These are phyloP conservation scores for Monascus ruber DNA, from an alignment of 2,329 filamentous ascomycete genomes.

Conservation along the genomic window DNA sequence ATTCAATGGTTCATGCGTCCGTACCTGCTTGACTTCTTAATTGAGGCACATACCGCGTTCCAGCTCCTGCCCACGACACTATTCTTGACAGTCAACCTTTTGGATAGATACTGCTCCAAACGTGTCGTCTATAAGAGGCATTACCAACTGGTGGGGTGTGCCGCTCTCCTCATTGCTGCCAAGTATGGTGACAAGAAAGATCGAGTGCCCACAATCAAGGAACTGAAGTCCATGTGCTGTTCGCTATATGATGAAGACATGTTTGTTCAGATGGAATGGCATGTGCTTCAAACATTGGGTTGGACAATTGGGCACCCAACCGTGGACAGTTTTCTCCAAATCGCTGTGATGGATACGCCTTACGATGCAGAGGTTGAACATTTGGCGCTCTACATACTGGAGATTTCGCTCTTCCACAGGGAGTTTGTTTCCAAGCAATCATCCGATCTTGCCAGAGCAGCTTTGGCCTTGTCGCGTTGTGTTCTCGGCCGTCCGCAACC, in stretches of 20 bases:
- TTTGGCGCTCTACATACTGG: constrained; percentile 87
- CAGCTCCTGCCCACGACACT: constrained; percentile 87
- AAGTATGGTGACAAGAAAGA: constrained; percentile 99
- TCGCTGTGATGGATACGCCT: constrained; percentile 63
- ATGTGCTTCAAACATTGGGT: constrained; percentile 91
- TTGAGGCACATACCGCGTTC: constrained; percentile 94
- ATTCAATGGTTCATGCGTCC: constrained; percentile 99
- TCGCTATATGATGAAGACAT: constrained; percentile 97
- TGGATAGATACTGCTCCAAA: constrained; percentile 96
- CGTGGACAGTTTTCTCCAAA: constrained; percentile 82
- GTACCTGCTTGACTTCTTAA: constrained; percentile 93
- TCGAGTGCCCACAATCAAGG: constrained; percentile 90
- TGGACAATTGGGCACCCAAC: constrained; percentile 96
- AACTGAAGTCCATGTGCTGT: constrained; percentile 98
- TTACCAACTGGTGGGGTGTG: constrained; percentile 95
- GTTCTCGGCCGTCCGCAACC: constrained; percentile 72
- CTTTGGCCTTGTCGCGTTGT: constrained; percentile 73
- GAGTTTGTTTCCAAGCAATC: constrained; percentile 91
- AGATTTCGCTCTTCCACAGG: constrained; percentile 91
- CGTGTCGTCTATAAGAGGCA: constrained; percentile 98
- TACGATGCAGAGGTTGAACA: constrained; percentile 84
- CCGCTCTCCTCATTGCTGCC: constrained; percentile 86
- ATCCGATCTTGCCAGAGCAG: constrained; percentile 79
- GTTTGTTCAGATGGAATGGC: constrained; percentile 99
- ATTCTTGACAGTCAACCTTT: constrained; percentile 89